Evolutionary conservation across 306 rosid genomes (phyloP).

Genomic region (Luffa aegyptiaca): DNA sequence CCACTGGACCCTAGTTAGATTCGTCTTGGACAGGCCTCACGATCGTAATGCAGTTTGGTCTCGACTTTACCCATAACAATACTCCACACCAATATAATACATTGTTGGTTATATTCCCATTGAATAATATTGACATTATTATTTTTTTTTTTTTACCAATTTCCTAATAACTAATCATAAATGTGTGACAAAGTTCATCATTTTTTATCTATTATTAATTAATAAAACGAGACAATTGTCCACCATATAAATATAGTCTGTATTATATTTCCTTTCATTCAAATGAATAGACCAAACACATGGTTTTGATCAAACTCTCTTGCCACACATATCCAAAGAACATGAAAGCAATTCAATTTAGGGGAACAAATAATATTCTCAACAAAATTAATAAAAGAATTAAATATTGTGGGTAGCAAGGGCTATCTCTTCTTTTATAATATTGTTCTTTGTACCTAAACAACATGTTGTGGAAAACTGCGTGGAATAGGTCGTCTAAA

Average conservation of each 20-base stretch:
- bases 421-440: background rate
- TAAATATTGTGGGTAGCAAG: background rate
- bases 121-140: background rate
- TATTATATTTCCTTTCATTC: background rate
- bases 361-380: background rate
- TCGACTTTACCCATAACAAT: no score
- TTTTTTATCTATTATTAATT: background rate
- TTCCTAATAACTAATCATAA: background rate
- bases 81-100: background rate
- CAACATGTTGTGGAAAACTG: constrained; percentile 2
- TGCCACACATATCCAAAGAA: background rate
- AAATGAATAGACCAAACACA: background rate
- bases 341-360: background rate
- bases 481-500: constrained; percentile 1
- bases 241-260: background rate
- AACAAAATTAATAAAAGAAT: background rate
- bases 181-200: background rate
- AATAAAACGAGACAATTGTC: background rate
- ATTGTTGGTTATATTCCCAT: background rate
- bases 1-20: no score
- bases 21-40: no score
- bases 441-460: background rate
- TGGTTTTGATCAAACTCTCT: background rate
- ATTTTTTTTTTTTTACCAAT: background rate
- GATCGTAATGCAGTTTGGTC: no score